phyloP scores from a whole-genome alignment of 176 grass and related monocot species.

The Oryza brachyantha region DNA sequence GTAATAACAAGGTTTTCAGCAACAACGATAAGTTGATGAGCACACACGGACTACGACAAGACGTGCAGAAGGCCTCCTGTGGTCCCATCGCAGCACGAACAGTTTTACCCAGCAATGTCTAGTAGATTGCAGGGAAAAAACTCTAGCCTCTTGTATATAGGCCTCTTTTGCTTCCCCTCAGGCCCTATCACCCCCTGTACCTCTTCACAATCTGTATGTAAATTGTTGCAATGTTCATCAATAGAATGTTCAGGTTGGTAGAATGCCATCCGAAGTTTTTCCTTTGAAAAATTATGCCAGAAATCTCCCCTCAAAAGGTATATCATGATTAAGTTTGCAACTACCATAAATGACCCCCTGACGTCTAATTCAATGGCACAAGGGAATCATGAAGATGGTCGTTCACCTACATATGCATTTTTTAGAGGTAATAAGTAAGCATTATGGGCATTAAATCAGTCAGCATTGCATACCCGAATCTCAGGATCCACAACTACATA shows the following conservation, averaged over 20 bases:
- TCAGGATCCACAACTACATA: constrained; percentile 60
- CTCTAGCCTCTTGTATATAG: no score
- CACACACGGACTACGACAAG: not conserved
- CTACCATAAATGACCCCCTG: not conserved
- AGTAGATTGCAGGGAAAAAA: no score
- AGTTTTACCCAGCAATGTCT: no score
- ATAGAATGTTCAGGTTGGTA: not conserved
- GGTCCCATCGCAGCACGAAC: no score
- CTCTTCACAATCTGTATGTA: not conserved
- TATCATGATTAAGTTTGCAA: not conserved
- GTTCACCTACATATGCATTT: not conserved
- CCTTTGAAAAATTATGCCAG: not conserved
- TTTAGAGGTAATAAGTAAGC: not conserved
- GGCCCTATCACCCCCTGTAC: not conserved
- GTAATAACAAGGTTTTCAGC: no score
- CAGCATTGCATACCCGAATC: constrained; percentile 39
- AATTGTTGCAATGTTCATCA: not conserved
- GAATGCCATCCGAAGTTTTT: no score
- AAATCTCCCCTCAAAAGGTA: not conserved
- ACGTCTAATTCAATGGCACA: not conserved
- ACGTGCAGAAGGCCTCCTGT: no score
- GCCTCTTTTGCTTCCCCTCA: not conserved
- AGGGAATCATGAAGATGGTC: not conserved
- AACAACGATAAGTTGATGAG: not conserved
- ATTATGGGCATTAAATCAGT: not conserved